Evolutionary conservation across 2,329 filamentous ascomycete genomes (phyloP), one percentile per base, ranked within the genome.

Genomic region (Diaporthe nobilis): DNA sequence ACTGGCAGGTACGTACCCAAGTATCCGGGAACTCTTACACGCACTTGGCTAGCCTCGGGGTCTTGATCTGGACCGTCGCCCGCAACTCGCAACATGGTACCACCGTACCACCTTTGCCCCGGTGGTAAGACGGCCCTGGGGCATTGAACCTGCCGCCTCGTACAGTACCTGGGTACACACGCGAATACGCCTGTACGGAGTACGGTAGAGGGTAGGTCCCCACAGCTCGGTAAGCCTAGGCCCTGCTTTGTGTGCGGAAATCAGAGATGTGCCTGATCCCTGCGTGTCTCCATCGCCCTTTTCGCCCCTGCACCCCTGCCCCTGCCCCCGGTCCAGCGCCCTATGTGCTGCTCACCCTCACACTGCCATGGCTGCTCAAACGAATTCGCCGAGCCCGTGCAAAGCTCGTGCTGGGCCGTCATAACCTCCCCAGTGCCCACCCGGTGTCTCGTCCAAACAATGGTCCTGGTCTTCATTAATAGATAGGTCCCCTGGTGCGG

Each of bases 171-270:
- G 2, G 49, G n/a, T 53, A 28, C 20, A 55, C 15, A 17, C 10
- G 34, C 44, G 22, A n/a, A 63, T 49, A n/a, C 25, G 61, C 9
- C 15, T 63, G 15, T 42, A 42, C 39, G 25, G 42, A 49, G 34
- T 49, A 1, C 63, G 47, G 22, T 17, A 28, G 47, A 1, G 47
- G 47, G 22, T 17, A 28, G 47, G 65, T 70, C 65, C 65, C 65
- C 65, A 70, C 47, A 42, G 34, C 65, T 42, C 65, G 31, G 65
- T 42, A 42, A 42, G 65, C 49, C 65, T 42, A 25, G 49, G 34
- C 65, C 49, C 65, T 70, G 34, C 65, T 53, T n/a, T n/a, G 47
- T 25, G 47, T 70, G 65, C 65, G 65, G 65, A 55, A 53, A 53
- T 53, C 65, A 68, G 25, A 53, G 47, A 68, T 53, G 65, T 53